These are phyloP conservation scores for Lolium multiflorum DNA, from an alignment of 176 grass and related monocot genomes.

Conservation along the genomic window DNA sequence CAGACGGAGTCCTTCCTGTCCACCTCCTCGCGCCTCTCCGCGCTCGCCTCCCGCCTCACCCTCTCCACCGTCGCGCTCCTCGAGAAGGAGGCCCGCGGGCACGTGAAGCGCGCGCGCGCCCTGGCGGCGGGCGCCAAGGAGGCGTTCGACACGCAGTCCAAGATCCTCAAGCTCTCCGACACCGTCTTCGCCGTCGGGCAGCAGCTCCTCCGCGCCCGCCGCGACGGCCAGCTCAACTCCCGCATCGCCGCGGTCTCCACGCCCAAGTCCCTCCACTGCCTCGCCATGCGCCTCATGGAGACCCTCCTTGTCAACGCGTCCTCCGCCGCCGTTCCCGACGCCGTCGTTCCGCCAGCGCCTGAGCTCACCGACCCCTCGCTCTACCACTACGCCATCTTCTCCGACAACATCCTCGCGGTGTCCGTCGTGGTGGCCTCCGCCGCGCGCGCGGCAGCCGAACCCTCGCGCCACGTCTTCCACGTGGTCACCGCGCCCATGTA, in stretches of 20 bases:
- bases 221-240: conserved; percentile 64
- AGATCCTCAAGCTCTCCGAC: conserved; percentile 90
- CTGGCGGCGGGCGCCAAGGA: conserved; percentile 79
- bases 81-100: conserved; percentile 71
- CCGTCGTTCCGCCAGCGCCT: not conserved
- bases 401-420: conserved; percentile 85
- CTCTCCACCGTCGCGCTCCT: conserved; percentile 47
- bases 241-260: conserved; percentile 86
- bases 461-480: conserved; percentile 89
- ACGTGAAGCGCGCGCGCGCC: conserved; percentile 74
- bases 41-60: conserved; percentile 69
- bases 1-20: conserved; percentile 65
- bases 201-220: conserved; percentile 76
- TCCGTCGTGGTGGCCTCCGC: conserved; percentile 87
- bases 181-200: conserved; percentile 83
- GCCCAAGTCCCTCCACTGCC: conserved; percentile 94
- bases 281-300: conserved; percentile 97
- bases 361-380: conserved; percentile 60
- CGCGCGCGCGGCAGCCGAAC: conserved; percentile 64
- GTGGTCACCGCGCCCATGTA: conserved; percentile 93
- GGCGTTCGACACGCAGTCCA: conserved; percentile 89
- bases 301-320: conserved; percentile 67
- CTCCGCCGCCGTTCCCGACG: conserved; percentile 30
- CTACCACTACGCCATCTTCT: conserved; percentile 87
- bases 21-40: conserved; percentile 64